Evolutionary conservation across 495 filamentous ascomycete genomes (phyloP).

Genomic region (Neurospora tetraspora): DNA sequence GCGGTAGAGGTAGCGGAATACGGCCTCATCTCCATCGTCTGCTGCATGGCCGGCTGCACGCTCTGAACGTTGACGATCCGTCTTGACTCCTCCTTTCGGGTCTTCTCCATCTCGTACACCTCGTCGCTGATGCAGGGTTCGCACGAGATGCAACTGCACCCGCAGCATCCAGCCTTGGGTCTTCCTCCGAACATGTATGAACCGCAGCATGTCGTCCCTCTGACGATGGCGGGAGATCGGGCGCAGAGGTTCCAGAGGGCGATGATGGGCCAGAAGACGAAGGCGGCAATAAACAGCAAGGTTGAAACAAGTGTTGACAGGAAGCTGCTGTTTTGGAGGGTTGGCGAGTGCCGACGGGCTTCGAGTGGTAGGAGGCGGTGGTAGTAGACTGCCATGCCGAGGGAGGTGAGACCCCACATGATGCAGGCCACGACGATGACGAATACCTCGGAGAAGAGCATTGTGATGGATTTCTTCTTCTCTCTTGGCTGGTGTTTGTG

Average conservation of each 20-base stretch:
- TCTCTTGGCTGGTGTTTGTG: neutral
- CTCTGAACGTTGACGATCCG: neutral
- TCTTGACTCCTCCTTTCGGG: neutral
- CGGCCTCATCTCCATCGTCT: slow-evolving; percentile 1
- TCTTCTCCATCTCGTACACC: neutral
- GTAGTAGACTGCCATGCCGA: slow-evolving; percentile 8
- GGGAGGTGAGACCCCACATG: slow-evolving; percentile 2
- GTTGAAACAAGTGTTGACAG: neutral
- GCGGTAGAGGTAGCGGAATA: neutral
- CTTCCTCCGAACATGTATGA: neutral
- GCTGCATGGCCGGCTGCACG: neutral
- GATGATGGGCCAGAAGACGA: slow-evolving; percentile 4
- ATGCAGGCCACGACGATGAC: slow-evolving; percentile 1
- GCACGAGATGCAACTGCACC: neutral
- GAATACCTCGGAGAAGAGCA: slow-evolving; percentile 1
- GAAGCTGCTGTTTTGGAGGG: neutral
- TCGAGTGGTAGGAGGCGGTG: slow-evolving; percentile 3
- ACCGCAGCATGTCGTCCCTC: neutral
- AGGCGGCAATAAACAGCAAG: slow-evolving; percentile 1
- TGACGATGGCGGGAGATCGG: neutral
- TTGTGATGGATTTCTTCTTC: neutral
- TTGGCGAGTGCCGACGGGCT: slow-evolving; percentile 3
- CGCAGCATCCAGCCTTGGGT: neutral
- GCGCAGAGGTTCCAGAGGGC: slow-evolving; percentile 5
- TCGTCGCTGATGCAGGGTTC: slow-evolving; percentile 3